A percentile compares a stretch with the other conserved stretches of the same genome.
Conservation (phyloP, 2,329 filamentous ascomycete genomes). For the Aspergillus neoniger region DNA sequence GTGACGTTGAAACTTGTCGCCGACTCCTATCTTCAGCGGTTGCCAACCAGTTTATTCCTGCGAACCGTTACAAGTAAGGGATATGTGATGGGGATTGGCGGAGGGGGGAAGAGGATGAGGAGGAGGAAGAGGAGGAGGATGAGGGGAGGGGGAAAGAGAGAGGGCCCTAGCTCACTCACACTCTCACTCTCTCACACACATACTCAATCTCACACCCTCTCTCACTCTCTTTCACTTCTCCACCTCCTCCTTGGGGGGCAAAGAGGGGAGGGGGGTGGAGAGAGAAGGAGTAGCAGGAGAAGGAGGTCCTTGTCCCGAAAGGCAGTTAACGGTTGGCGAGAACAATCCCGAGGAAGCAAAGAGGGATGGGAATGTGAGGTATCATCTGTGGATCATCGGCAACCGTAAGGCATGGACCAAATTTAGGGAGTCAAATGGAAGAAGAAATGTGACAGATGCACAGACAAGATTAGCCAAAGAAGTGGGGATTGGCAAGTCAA, state of each 20-base stretch:
- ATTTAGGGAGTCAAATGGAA: neutral
- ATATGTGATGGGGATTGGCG: neutral
- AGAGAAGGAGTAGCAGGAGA: too few species aligned
- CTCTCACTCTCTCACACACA: too few species aligned
- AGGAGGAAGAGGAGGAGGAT: too few species aligned
- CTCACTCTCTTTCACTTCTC: too few species aligned
- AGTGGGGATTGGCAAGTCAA: too few species aligned
- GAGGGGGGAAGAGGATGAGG: neutral
- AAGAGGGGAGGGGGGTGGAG: neutral
- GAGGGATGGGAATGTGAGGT: neutral
- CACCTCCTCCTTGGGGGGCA: neutral
- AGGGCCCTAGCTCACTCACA: neutral
- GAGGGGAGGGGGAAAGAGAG: neutral
- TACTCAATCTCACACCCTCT: too few species aligned
- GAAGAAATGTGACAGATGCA: slow-evolving; percentile 24
- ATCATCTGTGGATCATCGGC: slow-evolving; percentile 4
- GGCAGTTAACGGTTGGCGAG: neutral
- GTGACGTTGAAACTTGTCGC: slow-evolving; percentile 10
- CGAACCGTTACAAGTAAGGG: slow-evolving; percentile 12
- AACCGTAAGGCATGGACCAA: slow-evolving; percentile 7
- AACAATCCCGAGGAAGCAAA: neutral
- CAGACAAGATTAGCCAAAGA: slow-evolving; percentile 1
- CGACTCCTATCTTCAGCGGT: neutral
- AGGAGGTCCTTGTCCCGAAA: neutral
- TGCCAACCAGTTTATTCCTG: slow-evolving; percentile 1